These are phyloP conservation scores for Acrasis kona DNA, from an alignment of 78 protist species.

Conservation along the genomic window DNA sequence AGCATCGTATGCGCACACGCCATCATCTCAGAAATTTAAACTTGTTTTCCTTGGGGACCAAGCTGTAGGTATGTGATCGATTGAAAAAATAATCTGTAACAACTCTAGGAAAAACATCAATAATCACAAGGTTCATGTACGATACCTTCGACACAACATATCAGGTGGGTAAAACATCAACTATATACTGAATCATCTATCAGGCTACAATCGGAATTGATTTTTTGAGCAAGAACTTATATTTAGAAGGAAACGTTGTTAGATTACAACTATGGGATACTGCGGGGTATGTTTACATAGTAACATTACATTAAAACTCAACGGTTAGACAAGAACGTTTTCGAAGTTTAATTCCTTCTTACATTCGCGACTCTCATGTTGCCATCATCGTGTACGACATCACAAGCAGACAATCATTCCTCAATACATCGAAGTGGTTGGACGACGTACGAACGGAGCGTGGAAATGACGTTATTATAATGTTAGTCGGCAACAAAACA, in stretches of 20 bases:
- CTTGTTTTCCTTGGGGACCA: conserved; percentile 79
- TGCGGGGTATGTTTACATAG: conserved; percentile 31
- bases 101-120: conserved; percentile 92
- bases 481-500: conserved; percentile 93
- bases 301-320: neutral
- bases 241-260: conserved; percentile 85
- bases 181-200: neutral
- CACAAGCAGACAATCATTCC: conserved; percentile 80
- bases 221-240: conserved; percentile 88
- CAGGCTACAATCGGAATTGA: conserved; percentile 97
- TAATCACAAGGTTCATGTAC: conserved; percentile 95
- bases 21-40: conserved; percentile 55
- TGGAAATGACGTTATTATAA: conserved; percentile 84
- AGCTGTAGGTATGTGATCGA: no score
- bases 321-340: conserved; percentile 70
- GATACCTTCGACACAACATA: conserved; percentile 90
- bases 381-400: conserved; percentile 96
- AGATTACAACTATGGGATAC: conserved; percentile 98
- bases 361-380: conserved; percentile 92
- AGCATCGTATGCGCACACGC: neutral
- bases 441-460: conserved; percentile 84
- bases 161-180: conserved; percentile 36
- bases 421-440: conserved; percentile 76
- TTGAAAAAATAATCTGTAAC: no score
- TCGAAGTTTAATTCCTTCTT: conserved; percentile 89